phyloP scores from a whole-genome alignment of 2,329 filamentous ascomycete genomes.

The Thyridium curvatum region DNA sequence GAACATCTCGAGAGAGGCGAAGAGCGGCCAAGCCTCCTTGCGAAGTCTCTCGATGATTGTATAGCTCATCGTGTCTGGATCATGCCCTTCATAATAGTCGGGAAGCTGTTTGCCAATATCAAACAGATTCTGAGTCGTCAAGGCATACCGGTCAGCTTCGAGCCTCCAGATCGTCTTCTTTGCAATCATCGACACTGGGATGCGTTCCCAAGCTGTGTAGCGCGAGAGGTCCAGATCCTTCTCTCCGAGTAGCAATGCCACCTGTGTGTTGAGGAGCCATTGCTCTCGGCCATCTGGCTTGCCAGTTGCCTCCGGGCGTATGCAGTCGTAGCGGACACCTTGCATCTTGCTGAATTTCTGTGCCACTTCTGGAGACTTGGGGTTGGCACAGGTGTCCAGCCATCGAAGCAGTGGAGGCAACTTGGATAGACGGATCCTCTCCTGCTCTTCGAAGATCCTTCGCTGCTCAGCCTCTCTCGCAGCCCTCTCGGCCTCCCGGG shows the following conservation, averaged over 20 bases:
- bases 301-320: constrained; percentile 44
- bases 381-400: constrained; percentile 47
- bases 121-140: constrained; percentile 42
- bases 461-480: constrained; percentile 46
- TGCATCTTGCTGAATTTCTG: constrained; percentile 50
- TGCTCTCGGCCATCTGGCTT: constrained; percentile 54
- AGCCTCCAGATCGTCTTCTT: constrained; percentile 56
- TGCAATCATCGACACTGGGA: constrained; percentile 44
- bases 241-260: constrained; percentile 57
- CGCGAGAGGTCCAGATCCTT: constrained; percentile 54
- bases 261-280: constrained; percentile 61
- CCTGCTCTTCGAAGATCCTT: constrained; percentile 46
- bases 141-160: constrained; percentile 49
- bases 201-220: constrained; percentile 54
- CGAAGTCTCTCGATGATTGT: constrained; percentile 38
- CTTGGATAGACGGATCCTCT: constrained; percentile 47
- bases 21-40: constrained; percentile 43
- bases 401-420: constrained; percentile 55
- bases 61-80: constrained; percentile 37
- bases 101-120: constrained; percentile 48
- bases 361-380: constrained; percentile 43
- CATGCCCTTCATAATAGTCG: constrained; percentile 41
- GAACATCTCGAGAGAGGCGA: constrained; percentile 55
- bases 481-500: constrained; percentile 31
- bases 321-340: constrained; percentile 59